Percentiles rank a stretch among this genome's conserved stretches.
phyloP scores from a whole-genome alignment of 768 basidiomycete genomes.

The Psilocybe azurescens region DNA sequence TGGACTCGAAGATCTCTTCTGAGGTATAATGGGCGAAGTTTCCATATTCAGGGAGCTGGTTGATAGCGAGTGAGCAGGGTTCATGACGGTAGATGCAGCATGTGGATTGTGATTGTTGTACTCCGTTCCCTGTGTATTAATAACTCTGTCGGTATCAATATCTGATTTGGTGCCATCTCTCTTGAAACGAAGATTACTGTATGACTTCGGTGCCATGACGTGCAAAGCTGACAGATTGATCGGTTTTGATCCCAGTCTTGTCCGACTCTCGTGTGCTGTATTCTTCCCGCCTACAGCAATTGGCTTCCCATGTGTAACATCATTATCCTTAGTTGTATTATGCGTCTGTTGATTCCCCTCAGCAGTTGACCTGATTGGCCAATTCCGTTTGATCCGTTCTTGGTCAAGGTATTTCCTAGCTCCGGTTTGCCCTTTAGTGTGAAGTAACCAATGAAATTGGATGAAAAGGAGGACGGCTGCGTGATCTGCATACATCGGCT shows the following conservation, averaged over 20 bases:
- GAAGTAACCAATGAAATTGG: neutral
- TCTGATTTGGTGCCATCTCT: neutral
- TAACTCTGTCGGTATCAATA: neutral
- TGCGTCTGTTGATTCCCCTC: neutral
- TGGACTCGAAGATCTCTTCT: neutral
- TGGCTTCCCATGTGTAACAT: neutral
- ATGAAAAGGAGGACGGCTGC: neutral
- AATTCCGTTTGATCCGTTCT: neutral
- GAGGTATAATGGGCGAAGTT: neutral
- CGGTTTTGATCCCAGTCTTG: neutral
- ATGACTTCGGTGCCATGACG: neutral
- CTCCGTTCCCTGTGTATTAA: neutral
- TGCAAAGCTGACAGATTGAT: slow-evolving; percentile 1
- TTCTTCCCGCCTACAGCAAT: neutral
- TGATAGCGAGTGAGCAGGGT: neutral
- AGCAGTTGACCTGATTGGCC: neutral
- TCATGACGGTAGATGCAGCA: neutral
- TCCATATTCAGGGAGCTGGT: neutral
- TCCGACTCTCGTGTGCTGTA: neutral
- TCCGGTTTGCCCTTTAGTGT: no score
- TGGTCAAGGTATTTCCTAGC: neutral
- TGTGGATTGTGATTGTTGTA: neutral
- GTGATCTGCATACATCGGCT: neutral
- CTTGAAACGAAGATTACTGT: neutral
- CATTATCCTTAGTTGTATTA: no score